phyloP scores from a whole-genome alignment of 805 yeast species.

The Torulaspora franciscae region DNA sequence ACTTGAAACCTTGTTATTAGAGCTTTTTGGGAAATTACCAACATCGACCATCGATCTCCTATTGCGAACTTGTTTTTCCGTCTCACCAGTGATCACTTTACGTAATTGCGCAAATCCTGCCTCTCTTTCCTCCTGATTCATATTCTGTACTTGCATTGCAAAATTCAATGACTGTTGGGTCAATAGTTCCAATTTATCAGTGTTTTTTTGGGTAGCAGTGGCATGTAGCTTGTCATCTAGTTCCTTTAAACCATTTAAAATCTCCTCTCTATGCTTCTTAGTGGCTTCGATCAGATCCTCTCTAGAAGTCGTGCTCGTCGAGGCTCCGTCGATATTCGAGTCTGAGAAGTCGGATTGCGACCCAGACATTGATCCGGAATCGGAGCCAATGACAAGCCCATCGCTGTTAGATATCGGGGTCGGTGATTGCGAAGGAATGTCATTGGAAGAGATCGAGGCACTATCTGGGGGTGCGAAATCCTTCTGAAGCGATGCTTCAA shows the following conservation, averaged over 20 bases:
- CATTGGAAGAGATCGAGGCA: not conserved
- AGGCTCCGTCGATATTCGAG: not conserved
- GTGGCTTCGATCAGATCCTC: conserved; percentile 17
- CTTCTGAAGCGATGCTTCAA: conserved; percentile 24
- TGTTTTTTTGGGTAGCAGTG: conserved; percentile 5
- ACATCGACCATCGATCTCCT: conserved; percentile 27
- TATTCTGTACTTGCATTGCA: conserved; percentile 23
- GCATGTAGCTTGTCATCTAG: conserved; percentile 11
- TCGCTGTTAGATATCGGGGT: not conserved
- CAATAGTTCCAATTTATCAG: conserved; percentile 20
- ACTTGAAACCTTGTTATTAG: conserved; percentile 1
- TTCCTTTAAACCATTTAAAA: conserved; percentile 13
- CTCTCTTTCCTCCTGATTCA: conserved; percentile 17
- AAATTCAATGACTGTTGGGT: conserved; percentile 23
- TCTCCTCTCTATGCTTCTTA: conserved; percentile 16
- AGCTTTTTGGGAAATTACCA: conserved; percentile 9
- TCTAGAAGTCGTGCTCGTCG: not conserved
- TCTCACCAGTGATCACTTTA: conserved; percentile 28
- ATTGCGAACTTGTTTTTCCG: conserved; percentile 8
- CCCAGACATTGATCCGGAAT: not conserved
- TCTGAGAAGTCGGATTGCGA: conserved; percentile 6
- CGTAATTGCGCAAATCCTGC: conserved; percentile 22
- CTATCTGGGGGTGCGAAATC: conserved; percentile 5
- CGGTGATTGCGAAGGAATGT: not conserved
- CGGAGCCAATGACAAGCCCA: not conserved